Evolutionary conservation across 768 basidiomycete genomes (phyloP).

Genomic region (Clitopilus hobsonii): DNA sequence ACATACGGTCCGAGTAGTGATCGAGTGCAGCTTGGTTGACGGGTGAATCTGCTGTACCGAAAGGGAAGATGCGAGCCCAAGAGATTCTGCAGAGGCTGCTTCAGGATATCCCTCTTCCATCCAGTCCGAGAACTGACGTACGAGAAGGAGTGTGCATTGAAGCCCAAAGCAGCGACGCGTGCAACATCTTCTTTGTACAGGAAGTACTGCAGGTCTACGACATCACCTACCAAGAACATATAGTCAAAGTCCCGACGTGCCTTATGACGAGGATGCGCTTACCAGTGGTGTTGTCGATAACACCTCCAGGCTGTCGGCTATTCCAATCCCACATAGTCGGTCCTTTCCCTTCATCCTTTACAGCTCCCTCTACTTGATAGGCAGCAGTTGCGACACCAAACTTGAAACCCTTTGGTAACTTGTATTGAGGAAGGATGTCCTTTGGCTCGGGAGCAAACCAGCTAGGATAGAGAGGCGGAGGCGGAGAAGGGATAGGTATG

Average conservation of each 20-base stretch:
- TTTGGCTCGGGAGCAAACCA: constrained; percentile 42
- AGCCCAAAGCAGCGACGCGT: constrained; percentile 43
- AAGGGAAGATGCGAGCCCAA: constrained; percentile 49
- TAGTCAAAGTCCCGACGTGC: not conserved
- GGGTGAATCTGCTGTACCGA: constrained; percentile 43
- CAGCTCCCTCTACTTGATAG: constrained; percentile 51
- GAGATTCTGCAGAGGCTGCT: constrained; percentile 34
- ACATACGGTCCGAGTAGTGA: constrained; percentile 39
- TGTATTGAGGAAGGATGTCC: constrained; percentile 37
- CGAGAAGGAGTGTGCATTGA: constrained; percentile 52
- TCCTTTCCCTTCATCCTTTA: constrained; percentile 44
- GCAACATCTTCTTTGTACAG: constrained; percentile 50
- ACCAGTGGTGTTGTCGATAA: constrained; percentile 42
- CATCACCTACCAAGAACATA: constrained; percentile 28
- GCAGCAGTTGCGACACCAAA: constrained; percentile 51
- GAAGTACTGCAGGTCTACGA: constrained; percentile 46
- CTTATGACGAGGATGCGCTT: not conserved
- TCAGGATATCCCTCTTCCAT: too few species aligned
- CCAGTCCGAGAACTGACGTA: too few species aligned
- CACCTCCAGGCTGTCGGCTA: constrained; percentile 35
- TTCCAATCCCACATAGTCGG: constrained; percentile 49
- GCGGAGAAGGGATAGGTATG: constrained; percentile 35
- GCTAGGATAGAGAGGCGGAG: constrained; percentile 39
- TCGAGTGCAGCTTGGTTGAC: constrained; percentile 42
- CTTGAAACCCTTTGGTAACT: constrained; percentile 41